phyloP scores from a whole-genome alignment of 805 yeast genomes.

The Candida montana region DNA sequence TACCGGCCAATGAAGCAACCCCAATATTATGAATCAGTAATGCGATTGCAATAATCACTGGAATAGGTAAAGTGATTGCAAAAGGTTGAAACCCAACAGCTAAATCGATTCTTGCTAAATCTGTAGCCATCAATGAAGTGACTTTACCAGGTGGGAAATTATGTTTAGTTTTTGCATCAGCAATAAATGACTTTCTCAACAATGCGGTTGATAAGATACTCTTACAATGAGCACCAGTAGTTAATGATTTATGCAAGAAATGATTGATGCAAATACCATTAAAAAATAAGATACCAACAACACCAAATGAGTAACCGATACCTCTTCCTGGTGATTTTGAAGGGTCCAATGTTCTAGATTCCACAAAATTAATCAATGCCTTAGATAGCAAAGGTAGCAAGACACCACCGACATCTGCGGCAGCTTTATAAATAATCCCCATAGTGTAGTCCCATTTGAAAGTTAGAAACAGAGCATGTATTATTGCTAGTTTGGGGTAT shows the following conservation, averaged over 20 bases:
- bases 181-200: slow-evolving; percentile 55
- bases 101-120: slow-evolving; percentile 66
- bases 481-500: slow-evolving; percentile 36
- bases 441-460: slow-evolving; percentile 40
- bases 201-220: slow-evolving; percentile 62
- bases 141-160: slow-evolving; percentile 55
- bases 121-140: slow-evolving; percentile 73
- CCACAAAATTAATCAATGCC: slow-evolving; percentile 50
- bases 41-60: slow-evolving; percentile 57
- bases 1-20: slow-evolving; percentile 61
- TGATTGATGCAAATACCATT: slow-evolving; percentile 43
- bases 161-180: slow-evolving; percentile 49
- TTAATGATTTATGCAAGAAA: slow-evolving; percentile 43
- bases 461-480: slow-evolving; percentile 43
- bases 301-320: slow-evolving; percentile 56
- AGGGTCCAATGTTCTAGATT: slow-evolving; percentile 35
- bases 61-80: slow-evolving; percentile 50
- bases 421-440: slow-evolving; percentile 36
- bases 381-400: slow-evolving; percentile 52
- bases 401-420: slow-evolving; percentile 43
- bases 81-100: slow-evolving; percentile 59
- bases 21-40: slow-evolving; percentile 64
- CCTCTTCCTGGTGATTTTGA: slow-evolving; percentile 40
- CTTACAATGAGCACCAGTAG: slow-evolving; percentile 63
- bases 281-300: slow-evolving; percentile 37